These are phyloP conservation scores for Zygoascus sp. DNA, from an alignment of 1,139 yeast species.

Conservation along the genomic window DNA sequence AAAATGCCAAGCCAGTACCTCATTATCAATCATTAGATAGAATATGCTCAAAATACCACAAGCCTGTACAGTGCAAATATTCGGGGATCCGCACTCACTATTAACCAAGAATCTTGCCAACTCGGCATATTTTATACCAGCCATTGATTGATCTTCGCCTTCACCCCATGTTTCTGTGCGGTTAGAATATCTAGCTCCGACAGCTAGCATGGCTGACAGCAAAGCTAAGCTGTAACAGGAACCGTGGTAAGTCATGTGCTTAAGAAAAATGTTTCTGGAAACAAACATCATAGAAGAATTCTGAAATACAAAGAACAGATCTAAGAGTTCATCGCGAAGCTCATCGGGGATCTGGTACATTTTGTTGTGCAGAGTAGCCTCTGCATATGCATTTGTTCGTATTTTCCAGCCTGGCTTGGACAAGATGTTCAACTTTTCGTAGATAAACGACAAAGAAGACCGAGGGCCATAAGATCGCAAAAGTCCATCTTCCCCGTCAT, in stretches of 20 bases:
- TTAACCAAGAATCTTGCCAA: slow-evolving; percentile 14
- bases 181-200: slow-evolving; percentile 15
- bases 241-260: slow-evolving; percentile 13
- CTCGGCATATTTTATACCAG: slow-evolving; percentile 16
- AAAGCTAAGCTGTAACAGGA: slow-evolving; percentile 14
- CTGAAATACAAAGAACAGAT: slow-evolving; percentile 17
- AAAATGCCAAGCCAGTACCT: slow-evolving; percentile 13
- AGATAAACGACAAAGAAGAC: slow-evolving; percentile 15
- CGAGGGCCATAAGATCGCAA: slow-evolving; percentile 17
- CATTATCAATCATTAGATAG: slow-evolving; percentile 12
- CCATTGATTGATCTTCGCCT: slow-evolving; percentile 7
- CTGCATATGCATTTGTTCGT: slow-evolving; percentile 10
- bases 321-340: slow-evolving; percentile 15
- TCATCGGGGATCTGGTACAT: slow-evolving; percentile 14
- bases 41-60: slow-evolving; percentile 14
- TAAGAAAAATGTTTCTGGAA: slow-evolving; percentile 12
- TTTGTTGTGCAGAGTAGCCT: slow-evolving; percentile 10
- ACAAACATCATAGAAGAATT: slow-evolving; percentile 16
- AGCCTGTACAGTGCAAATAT: slow-evolving; percentile 16
- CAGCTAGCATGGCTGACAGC: slow-evolving; percentile 19
- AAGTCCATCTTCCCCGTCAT: slow-evolving; percentile 17
- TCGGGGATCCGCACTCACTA: slow-evolving; percentile 16
- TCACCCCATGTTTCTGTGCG: slow-evolving; percentile 7
- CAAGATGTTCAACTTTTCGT: slow-evolving; percentile 10
- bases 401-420: slow-evolving; percentile 8